These are phyloP conservation scores for Globisporangium megalacanthum DNA, from an alignment of 352 stramenopile genomes.

Conservation along the genomic window DNA sequence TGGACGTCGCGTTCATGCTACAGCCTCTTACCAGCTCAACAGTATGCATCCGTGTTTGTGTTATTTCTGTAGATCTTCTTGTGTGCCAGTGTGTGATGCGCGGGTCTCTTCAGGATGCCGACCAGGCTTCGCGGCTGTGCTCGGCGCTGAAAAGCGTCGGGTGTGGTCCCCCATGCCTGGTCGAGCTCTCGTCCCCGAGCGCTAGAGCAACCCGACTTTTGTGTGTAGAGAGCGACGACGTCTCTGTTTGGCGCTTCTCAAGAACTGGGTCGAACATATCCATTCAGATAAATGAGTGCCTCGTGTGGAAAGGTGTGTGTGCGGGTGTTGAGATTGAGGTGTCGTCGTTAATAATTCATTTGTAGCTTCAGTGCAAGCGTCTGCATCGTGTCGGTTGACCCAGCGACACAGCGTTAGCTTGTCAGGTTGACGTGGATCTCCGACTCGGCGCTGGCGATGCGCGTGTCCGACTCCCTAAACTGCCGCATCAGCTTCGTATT, in stretches of 20 bases:
- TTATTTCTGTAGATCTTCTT: neutral
- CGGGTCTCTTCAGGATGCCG: conserved; percentile 6
- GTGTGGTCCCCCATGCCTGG: conserved; percentile 19
- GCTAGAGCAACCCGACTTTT: conserved; percentile 57
- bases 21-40: too few relatives aligned
- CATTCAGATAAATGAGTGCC: neutral
- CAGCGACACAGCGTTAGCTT: conserved; percentile 11
- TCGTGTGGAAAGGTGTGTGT: neutral
- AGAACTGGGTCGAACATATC: conserved; percentile 72
- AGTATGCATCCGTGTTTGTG: neutral
- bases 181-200: conserved; percentile 24
- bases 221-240: conserved; percentile 77
- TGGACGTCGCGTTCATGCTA: too few relatives aligned
- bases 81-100: conserved; percentile 12
- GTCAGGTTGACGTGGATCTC: conserved; percentile 30
- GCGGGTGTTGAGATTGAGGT: neutral
- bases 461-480: conserved; percentile 44
- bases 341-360: neutral
- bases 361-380: too few relatives aligned
- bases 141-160: conserved; percentile 24
- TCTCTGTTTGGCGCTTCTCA: conserved; percentile 60
- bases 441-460: conserved; percentile 28
- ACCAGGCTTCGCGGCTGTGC: conserved; percentile 5
- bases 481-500: conserved; percentile 83
- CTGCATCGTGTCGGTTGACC: too few relatives aligned